Percentiles rank a stretch among this genome's conserved stretches.
Evolutionary conservation across 2,329 filamentous ascomycete species (phyloP).

Genomic region (Neonectria punicea): DNA sequence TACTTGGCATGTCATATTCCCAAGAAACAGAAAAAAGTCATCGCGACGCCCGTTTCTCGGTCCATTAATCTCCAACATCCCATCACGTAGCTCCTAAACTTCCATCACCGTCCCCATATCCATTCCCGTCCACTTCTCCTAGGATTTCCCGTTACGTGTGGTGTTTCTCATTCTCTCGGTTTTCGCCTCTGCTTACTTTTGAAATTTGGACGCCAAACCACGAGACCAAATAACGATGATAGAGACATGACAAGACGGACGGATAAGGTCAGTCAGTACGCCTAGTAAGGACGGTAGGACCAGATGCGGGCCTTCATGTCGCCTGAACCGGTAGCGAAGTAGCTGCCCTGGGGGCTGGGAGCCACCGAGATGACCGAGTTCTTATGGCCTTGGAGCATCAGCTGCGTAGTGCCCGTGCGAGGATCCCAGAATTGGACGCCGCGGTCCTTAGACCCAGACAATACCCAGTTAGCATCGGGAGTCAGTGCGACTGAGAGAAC

Average conservation of each 20-base stretch:
- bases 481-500: slow-evolving; percentile 96
- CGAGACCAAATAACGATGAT: slow-evolving; percentile 20
- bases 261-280: not conserved
- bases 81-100: slow-evolving; percentile 11
- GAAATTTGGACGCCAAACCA: slow-evolving; percentile 25
- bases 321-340: slow-evolving; percentile 96
- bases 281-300: slow-evolving; percentile 73
- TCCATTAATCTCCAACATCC: slow-evolving; percentile 24
- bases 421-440: slow-evolving; percentile 99
- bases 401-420: slow-evolving; percentile 88
- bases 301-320: slow-evolving; percentile 98
- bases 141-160: not conserved
- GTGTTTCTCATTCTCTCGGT: slow-evolving; percentile 4
- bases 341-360: slow-evolving; percentile 85
- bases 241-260: slow-evolving; percentile 19
- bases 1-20: slow-evolving; percentile 32
- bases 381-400: slow-evolving; percentile 99
- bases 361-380: slow-evolving; percentile 98
- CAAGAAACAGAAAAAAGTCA: slow-evolving; percentile 37
- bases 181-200: slow-evolving; percentile 25
- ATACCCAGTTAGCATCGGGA: slow-evolving; percentile 93
- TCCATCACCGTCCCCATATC: not conserved
- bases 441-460: slow-evolving; percentile 96
- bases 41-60: slow-evolving; percentile 29
- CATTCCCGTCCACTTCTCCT: not conserved